Evolutionary conservation across 176 grass and related monocot genomes (phyloP), one percentile per base, ranked within the genome.

Genomic region (Aegilops speltoides): DNA sequence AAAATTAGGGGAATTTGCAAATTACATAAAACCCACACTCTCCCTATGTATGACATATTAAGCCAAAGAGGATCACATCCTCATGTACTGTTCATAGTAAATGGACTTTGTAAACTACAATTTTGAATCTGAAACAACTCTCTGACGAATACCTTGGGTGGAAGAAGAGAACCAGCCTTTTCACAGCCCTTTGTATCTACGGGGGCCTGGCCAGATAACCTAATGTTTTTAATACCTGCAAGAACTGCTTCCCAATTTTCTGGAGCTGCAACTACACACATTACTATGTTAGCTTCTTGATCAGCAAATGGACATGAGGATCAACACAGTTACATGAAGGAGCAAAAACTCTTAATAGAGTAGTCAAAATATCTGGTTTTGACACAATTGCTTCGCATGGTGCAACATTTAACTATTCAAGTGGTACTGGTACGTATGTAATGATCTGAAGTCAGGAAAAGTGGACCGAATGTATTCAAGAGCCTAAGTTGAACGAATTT

Each of bases 121-220:
- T 59, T 67, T 10, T 20, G 40, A 46, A 17, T 76, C 25, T 76
- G 43, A 38, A 38, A n/a, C 64, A 68, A 61, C 31, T 50, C 28
- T 79, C 48, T 46, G 76, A 54, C 24, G 8, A 8, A 68, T 90
- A 98, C 97, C 92, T 94, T 98, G 0, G 90, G 97, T 59, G 97
- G 94, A 84, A 98, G 88, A 80, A 88, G 82, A 86, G 73, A 92
- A 43, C 97, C 97, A 73, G 94, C 92, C 41, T 94, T 98, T 91
- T 98, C 97, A 87, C 97, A 98, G 56, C 89, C 94, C 87, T 88
- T 98, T 2, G 94, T 93, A 73, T 98, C 97, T 64, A 96, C 94
- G n/a, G 94, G 97, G 56, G 97, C 94, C 81, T 93, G 54, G 28
- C 87, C 92, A 68, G 92, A 92, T 62, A 87, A 84, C 70, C 96